phyloP scores from a whole-genome alignment of 192 early-diverging fungal species.

The Backusella luteola region DNA sequence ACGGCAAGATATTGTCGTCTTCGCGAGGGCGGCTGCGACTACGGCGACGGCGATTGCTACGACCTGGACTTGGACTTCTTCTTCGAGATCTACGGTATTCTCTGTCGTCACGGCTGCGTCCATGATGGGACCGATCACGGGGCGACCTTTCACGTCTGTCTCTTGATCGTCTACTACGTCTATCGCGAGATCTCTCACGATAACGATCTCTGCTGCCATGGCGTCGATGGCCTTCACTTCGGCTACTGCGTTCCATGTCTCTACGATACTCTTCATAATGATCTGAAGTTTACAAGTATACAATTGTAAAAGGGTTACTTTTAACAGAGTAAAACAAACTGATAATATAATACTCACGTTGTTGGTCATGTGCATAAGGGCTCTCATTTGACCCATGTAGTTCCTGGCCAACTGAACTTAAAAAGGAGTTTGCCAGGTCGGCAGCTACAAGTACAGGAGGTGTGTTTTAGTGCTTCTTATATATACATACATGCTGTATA shows the following conservation, averaged over 20 bases:
- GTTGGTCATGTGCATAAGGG: neutral
- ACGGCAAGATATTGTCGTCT: conserved; percentile 59
- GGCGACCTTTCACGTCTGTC: neutral
- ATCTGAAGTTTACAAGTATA: neutral
- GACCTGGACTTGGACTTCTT: conserved; percentile 19
- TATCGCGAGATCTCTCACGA: conserved; percentile 1
- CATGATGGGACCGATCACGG: conserved; percentile 5
- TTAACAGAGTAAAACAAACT: neutral
- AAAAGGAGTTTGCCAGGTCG: conserved; percentile 13
- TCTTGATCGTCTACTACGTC: conserved; percentile 7
- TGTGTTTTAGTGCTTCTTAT: neutral
- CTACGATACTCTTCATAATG: conserved; percentile 21
- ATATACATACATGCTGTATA: neutral
- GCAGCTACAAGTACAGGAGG: neutral
- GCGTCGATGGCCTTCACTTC: neutral
- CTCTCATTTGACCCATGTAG: conserved; percentile 10
- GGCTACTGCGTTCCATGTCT: conserved; percentile 3
- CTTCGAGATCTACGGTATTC: conserved; percentile 39
- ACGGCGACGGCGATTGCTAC: conserved; percentile 42
- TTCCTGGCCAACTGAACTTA: conserved; percentile 13
- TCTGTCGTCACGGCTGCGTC: conserved; percentile 16
- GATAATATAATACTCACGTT: neutral
- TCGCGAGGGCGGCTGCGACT: conserved; percentile 28
- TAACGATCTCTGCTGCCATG: conserved; percentile 7
- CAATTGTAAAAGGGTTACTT: neutral